phyloP scores from a whole-genome alignment of 495 filamentous ascomycete genomes.

The Niebla homalea region DNA sequence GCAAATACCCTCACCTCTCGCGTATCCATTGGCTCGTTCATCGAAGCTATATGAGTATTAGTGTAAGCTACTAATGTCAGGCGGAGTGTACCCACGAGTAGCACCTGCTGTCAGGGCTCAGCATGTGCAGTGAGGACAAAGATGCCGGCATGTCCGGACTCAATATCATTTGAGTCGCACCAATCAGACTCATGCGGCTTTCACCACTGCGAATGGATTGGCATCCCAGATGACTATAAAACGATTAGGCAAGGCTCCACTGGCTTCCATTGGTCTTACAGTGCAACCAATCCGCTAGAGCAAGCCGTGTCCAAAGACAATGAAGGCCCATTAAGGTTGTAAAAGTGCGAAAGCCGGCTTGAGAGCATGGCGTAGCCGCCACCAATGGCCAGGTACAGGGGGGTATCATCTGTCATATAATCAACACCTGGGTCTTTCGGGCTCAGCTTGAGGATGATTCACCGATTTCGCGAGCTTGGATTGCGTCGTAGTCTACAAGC shows the following conservation, averaged over 20 bases:
- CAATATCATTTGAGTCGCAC: conserved; percentile 21
- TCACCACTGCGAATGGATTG: conserved; percentile 24
- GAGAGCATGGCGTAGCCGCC: conserved; percentile 19
- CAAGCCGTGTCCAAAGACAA: conserved; percentile 34
- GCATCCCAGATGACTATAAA: conserved; percentile 19
- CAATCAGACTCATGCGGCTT: conserved; percentile 22
- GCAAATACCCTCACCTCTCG: conserved; percentile 32
- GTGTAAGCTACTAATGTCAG: too few species aligned
- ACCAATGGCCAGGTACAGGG: conserved; percentile 8
- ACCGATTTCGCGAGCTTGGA: conserved; percentile 21
- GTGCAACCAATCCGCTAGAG: conserved; percentile 21
- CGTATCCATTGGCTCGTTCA: conserved; percentile 35
- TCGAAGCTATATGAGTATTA: conserved; percentile 28
- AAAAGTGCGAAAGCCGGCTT: conserved; percentile 32
- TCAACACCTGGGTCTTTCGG: conserved; percentile 3
- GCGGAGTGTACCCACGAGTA: neutral
- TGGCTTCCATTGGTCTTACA: conserved; percentile 10
- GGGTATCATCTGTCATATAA: conserved; percentile 30
- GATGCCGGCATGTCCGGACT: conserved; percentile 16
- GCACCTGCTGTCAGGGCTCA: neutral
- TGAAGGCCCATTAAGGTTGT: conserved; percentile 30
- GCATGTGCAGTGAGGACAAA: conserved; percentile 6
- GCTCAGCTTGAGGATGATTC: conserved; percentile 10
- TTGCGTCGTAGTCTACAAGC: conserved; percentile 32
- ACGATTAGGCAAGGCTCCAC: conserved; percentile 20